Evolutionary conservation across 2,329 filamentous ascomycete species (phyloP).

Genomic region (Pseudogymnoascus sp.): DNA sequence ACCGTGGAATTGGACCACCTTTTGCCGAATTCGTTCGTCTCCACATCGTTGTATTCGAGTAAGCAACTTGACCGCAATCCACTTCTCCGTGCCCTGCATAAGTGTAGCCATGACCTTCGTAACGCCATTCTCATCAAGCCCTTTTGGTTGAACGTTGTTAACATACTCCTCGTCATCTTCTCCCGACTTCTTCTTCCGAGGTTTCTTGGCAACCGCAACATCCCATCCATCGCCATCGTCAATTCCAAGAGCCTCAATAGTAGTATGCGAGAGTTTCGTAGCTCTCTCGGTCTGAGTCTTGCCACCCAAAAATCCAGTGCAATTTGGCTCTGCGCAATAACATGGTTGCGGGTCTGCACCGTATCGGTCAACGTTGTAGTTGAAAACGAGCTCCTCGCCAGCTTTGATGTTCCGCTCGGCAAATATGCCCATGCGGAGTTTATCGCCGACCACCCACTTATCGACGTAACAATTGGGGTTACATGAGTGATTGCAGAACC

Average conservation of each 20-base stretch:
- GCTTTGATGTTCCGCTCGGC: conserved; percentile 73
- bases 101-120: conserved; percentile 93
- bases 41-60: conserved; percentile 78
- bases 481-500: conserved; percentile 98
- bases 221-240: conserved; percentile 91
- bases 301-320: conserved; percentile 91
- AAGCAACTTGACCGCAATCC: conserved; percentile 94
- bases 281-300: conserved; percentile 95
- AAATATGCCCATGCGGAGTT: conserved; percentile 98
- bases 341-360: conserved; percentile 94
- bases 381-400: conserved; percentile 94
- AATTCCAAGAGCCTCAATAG: conserved; percentile 91
- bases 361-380: conserved; percentile 98
- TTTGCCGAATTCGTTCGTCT: conserved; percentile 77
- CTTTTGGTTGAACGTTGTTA: conserved; percentile 73
- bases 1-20: conserved; percentile 91
- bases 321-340: conserved; percentile 91
- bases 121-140: conserved; percentile 72
- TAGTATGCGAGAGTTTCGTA: conserved; percentile 80
- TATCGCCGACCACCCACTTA: conserved; percentile 97
- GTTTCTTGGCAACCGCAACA: conserved; percentile 78
- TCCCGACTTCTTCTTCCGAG: conserved; percentile 80
- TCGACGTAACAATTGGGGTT: conserved; percentile 98
- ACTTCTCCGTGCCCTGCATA: conserved; percentile 98
- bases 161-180: conserved; percentile 96